Base-by-base conservation (phyloP, 2,329 filamentous ascomycete genomes). In the Fusarium duplospermum region DNA sequence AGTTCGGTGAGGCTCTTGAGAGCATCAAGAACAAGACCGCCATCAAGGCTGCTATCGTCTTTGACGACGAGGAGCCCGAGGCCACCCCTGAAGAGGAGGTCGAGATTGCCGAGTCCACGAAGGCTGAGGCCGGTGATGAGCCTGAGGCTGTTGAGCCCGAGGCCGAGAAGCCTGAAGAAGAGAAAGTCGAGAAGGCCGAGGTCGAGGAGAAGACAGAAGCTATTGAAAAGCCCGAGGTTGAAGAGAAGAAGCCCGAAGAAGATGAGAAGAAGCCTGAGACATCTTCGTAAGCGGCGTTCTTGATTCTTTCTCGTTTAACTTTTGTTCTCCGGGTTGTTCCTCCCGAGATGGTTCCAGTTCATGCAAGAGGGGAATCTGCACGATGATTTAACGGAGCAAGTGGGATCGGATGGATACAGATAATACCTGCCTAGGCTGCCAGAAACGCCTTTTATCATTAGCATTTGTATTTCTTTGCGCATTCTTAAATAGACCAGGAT, bases 1-100 rank as follows among this genome's bases (percentile, higher is more conserved):
- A 94, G 80, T 94, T 91, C 88, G 89, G 85, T 54, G 90, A 93
- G 80, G 92, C 91, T 70, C 84, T 94, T 74, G 89, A 93, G 81
- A 88, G 89, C 66, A 93, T 94, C 86, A 89, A 87, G 78, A 91
- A 93, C 83, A 93, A 93, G 86, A 89, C 85, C 62, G 92, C 91
- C 68, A 93, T 94, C 80, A 94, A 94, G 86, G 92, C 92, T 62
- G 91, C 90, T 18, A 93, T 94, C 81, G 88, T 90, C 56, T 93
- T 93, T 77, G 91, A 93, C 71, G 90, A 87, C 16, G 66, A 76
- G 66, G 47, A 58, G 31, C 36, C 64, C 13, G 64, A 72, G 29
- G 54, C 22, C 36, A 18, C 29, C 18, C 33, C 64, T 20, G 47
- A 67, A 14, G 54, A 68, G 20, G 33, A 60, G 36, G 35, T 65